Conservation (phyloP, 495 filamentous ascomycete species). For the Aspergillus biplanus region DNA sequence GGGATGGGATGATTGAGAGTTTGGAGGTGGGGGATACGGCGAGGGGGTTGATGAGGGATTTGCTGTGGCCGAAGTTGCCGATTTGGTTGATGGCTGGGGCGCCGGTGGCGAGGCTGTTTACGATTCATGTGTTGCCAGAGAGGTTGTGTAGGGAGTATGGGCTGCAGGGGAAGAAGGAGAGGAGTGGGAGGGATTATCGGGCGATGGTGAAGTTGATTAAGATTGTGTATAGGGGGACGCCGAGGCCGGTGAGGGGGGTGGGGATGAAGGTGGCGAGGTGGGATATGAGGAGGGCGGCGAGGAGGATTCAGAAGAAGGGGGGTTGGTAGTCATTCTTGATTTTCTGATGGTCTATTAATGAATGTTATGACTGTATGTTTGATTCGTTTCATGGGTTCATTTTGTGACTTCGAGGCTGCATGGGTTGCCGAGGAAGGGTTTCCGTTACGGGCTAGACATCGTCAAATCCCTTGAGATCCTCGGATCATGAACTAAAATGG, state of each 20-base stretch:
- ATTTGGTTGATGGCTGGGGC: conserved; percentile 22
- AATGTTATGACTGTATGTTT: no score
- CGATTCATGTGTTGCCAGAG: conserved; percentile 7
- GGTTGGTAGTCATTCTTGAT: neutral
- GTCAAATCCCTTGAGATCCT: no score
- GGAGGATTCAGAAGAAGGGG: neutral
- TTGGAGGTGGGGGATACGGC: neutral
- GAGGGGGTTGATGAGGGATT: neutral
- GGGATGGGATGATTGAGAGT: conserved; percentile 27
- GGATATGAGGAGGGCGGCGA: neutral
- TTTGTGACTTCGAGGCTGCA: no score
- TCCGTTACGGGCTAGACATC: no score
- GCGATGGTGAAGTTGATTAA: neutral
- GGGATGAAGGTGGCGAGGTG: neutral
- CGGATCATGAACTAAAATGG: no score
- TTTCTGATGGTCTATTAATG: no score
- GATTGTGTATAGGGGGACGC: neutral
- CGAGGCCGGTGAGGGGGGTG: neutral
- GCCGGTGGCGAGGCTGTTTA: conserved; percentile 31
- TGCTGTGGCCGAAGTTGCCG: neutral
- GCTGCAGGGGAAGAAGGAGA: neutral
- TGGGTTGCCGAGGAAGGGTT: no score
- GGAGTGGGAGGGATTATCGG: neutral
- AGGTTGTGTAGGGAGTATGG: conserved; percentile 21
- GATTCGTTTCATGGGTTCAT: no score